Evolutionary conservation across 257 asterid species (phyloP).

Genomic region (Rauvolfia tetraphylla): DNA sequence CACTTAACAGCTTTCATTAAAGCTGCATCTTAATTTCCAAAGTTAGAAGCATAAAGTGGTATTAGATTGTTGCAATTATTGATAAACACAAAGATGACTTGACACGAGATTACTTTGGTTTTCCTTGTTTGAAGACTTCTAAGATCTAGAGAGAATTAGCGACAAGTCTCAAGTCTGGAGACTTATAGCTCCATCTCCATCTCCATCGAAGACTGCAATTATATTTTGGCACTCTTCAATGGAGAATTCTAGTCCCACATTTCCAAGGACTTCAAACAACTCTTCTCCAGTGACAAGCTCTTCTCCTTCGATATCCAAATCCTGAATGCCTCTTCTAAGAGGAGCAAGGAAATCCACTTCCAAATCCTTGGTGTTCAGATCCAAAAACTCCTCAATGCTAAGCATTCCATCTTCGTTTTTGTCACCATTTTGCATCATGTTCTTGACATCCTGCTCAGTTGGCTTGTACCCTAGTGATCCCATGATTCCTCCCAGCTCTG

Average conservation of each 20-base stretch:
- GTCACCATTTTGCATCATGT: conserved; percentile 37
- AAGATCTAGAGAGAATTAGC: conserved; percentile 20
- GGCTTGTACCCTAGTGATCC: conserved; percentile 48
- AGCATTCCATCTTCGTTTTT: conserved; percentile 32
- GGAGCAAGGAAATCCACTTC: conserved; percentile 25
- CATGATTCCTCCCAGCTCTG: conserved; percentile 45
- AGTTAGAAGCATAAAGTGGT: no score
- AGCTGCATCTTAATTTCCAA: no score
- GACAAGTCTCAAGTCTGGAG: conserved; percentile 28
- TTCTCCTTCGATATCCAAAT: conserved; percentile 23
- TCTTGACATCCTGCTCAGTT: conserved; percentile 28
- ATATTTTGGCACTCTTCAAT: conserved; percentile 35
- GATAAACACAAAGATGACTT: not conserved
- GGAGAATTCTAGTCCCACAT: no score
- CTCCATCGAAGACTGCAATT: conserved; percentile 41
- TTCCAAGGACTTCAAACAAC: conserved; percentile 20
- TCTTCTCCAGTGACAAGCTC: conserved; percentile 36
- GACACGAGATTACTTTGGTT: not conserved
- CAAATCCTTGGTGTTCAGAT: conserved; percentile 32
- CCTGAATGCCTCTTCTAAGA: conserved; percentile 27
- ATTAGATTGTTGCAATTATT: no score
- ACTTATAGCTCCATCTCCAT: conserved; percentile 46
- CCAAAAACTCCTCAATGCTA: conserved; percentile 37
- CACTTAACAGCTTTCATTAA: no score
- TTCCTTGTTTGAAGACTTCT: not conserved